phyloP scores from a whole-genome alignment of 2,329 filamentous ascomycete genomes.

The Botrytis tulipae region DNA sequence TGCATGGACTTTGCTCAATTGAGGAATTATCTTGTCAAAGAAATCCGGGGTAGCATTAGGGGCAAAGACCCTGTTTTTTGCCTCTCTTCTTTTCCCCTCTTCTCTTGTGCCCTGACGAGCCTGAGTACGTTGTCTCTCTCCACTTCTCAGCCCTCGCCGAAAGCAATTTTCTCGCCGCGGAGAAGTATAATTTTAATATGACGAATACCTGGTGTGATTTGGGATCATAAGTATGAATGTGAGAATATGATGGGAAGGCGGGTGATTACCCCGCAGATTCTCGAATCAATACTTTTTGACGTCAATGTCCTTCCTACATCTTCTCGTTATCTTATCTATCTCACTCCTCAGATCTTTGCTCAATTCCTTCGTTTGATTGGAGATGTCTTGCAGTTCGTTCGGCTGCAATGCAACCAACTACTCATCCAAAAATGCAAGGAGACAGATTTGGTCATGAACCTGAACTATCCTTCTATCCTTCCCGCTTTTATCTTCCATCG shows the following conservation, averaged over 20 bases:
- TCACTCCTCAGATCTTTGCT: neutral
- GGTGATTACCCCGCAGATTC: slow-evolving; percentile 9
- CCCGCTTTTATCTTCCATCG: neutral
- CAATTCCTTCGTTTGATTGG: neutral
- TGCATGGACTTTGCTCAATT: slow-evolving; percentile 21
- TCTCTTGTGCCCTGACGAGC: neutral
- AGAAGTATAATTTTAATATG: neutral
- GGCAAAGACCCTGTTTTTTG: slow-evolving; percentile 2
- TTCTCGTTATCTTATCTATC: slow-evolving; percentile 12
- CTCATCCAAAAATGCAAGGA: neutral
- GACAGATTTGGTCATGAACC: neutral
- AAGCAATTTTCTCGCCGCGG: neutral
- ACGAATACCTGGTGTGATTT: neutral
- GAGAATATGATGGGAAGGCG: neutral
- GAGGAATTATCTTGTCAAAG: slow-evolving; percentile 33
- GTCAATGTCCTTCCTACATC: neutral
- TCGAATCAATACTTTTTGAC: neutral
- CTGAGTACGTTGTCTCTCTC: neutral
- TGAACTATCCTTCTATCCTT: slow-evolving; percentile 3
- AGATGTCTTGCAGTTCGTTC: slow-evolving; percentile 8
- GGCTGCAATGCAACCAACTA: neutral
- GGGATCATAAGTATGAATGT: slow-evolving; percentile 8
- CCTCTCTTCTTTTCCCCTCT: neutral
- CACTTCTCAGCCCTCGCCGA: neutral
- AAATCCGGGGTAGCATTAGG: slow-evolving; percentile 32